Evolutionary conservation across 257 asterid genomes (phyloP).

Genomic region (Rauvolfia tetraphylla): DNA sequence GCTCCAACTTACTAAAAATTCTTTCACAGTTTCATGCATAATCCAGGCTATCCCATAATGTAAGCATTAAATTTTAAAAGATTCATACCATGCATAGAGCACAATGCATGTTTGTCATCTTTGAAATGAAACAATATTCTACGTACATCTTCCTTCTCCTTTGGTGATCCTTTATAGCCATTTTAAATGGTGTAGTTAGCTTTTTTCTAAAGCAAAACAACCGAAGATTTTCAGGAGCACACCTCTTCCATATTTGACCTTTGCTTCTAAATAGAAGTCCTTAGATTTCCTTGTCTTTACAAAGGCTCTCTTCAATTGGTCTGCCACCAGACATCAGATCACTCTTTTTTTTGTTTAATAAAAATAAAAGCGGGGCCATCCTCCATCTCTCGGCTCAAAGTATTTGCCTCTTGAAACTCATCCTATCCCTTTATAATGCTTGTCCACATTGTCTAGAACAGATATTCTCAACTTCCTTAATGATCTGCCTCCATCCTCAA

Average conservation of each 20-base stretch:
- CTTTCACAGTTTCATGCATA: background rate
- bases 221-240: background rate
- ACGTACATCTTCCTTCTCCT: background rate
- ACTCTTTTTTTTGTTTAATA: too few relatives aligned
- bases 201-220: background rate
- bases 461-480: background rate
- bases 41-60: background rate
- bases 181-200: background rate
- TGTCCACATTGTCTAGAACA: background rate
- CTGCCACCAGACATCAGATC: background rate
- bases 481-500: background rate
- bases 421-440: background rate
- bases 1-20: background rate
- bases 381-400: background rate
- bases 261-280: background rate
- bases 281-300: background rate
- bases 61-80: background rate
- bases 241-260: background rate
- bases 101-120: background rate
- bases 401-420: background rate
- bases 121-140: background rate
- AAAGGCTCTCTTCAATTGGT: background rate
- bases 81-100: background rate
- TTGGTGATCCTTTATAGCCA: background rate
- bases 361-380: too few relatives aligned